Evolutionary conservation across 2,329 filamentous ascomycete species (phyloP), one percentile per base, ranked within the genome.

Genomic region (Emmonsiellopsis sp.): DNA sequence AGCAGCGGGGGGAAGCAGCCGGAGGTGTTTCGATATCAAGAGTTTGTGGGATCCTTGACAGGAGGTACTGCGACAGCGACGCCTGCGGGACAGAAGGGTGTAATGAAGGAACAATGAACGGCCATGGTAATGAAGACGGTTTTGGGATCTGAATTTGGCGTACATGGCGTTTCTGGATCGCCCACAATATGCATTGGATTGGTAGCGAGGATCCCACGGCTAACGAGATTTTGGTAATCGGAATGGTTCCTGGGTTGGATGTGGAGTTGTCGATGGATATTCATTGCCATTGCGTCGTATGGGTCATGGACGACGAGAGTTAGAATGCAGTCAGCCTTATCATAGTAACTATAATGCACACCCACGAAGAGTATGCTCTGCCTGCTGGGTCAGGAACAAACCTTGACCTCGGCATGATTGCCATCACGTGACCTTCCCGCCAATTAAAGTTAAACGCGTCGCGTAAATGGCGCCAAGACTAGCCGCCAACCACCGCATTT

Each of bases 21-120:
- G 0, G 92, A 97, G 56, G 90, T 97, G 0, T 97, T 98, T 71
- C 82, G 84, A 63, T 98, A 97, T 67, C 83, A 88, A 57, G 93
- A 98, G 55, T 97, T 97, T 72, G 88, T 97, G 58, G 80, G 77
- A 57, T 85, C 80, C 31, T 74, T 87, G 49, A 77, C 80, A 61
- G 83, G 84, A 2, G 76, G 78, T 6, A 53, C 61, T n/a, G 65
- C 46, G 11, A 17, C 21, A 13, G 31, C 46, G 14, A 11, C 46
- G 11, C 8, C 46, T 49, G 46, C 13, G 27, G 36, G 33, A 27
- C 46, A 49, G 8, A 17, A 36, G 8, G 46, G 34, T 7, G 40
- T 40, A 11, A 27, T 21, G 9, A 40, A 49, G 33, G 46, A 39
- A 11, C 46, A 40, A 40, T 49, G 46, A 49, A n/a, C 31, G 7